phyloP scores from a whole-genome alignment of 31 red algal species.

The Endocladia muricata region DNA sequence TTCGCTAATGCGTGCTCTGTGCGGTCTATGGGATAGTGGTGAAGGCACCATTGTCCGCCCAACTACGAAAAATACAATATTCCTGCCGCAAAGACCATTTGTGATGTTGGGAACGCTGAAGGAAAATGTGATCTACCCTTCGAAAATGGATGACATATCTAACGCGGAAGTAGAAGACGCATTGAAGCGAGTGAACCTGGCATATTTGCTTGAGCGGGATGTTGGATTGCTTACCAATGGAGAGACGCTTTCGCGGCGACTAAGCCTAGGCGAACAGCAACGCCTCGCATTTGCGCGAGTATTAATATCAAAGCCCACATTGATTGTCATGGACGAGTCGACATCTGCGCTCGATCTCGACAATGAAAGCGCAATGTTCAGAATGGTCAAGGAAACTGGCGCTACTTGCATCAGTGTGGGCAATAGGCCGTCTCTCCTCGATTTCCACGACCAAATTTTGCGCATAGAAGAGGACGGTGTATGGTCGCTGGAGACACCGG shows the following conservation, averaged over 20 bases:
- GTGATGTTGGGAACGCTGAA: conserved; percentile 72
- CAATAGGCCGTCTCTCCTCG: conserved; percentile 57
- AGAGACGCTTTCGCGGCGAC: conserved; percentile 45
- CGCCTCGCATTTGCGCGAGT: conserved; percentile 87
- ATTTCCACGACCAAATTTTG: conserved; percentile 55
- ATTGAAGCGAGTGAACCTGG: conserved; percentile 73
- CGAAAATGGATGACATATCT: conserved; percentile 8
- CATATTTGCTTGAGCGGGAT: conserved; percentile 32
- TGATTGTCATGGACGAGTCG: conserved; percentile 88
- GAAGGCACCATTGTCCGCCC: conserved; percentile 55
- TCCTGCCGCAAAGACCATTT: conserved; percentile 86
- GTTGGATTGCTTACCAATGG: conserved; percentile 51
- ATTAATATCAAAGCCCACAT: conserved; percentile 44
- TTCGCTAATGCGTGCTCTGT: conserved; percentile 77
- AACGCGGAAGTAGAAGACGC: conserved; percentile 54
- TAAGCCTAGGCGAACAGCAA: conserved; percentile 94
- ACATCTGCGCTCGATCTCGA: conserved; percentile 56
- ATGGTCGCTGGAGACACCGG: conserved; percentile 19
- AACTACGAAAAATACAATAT: conserved; percentile 32
- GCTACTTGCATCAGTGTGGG: conserved; percentile 60
- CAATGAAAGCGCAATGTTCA: conserved; percentile 67
- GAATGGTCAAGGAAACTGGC: conserved; percentile 33
- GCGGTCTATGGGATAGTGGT: conserved; percentile 80
- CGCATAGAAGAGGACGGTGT: conserved; percentile 24
- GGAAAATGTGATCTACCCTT: conserved; percentile 86